Conservation (phyloP, 805 yeast species). For the Tetrapisispora fleetii region DNA sequence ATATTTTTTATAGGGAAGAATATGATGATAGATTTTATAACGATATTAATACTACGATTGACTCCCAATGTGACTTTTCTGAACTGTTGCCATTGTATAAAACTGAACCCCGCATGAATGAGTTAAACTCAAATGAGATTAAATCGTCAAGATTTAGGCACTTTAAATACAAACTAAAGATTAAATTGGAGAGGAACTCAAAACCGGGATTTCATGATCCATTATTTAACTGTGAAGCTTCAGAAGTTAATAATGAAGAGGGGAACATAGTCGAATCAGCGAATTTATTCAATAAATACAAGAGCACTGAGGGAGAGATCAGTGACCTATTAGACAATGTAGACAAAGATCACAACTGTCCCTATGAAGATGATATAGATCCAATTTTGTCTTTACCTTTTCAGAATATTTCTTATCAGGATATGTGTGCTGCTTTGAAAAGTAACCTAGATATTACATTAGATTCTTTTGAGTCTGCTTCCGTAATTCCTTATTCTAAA, state of each 20-base stretch:
- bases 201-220: not conserved
- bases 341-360: conserved; percentile 4
- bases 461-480: not conserved
- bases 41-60: conserved; percentile 8
- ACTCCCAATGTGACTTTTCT: conserved; percentile 1
- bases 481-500: not conserved
- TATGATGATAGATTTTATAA: conserved; percentile 10
- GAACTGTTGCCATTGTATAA: not conserved
- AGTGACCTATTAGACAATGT: not conserved
- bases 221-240: not conserved
- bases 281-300: not conserved
- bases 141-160: not conserved
- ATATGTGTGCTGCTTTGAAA: not conserved
- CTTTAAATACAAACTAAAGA: not conserved
- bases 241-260: not conserved
- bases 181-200: not conserved
- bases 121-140: not conserved
- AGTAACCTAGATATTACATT: not conserved
- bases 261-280: not conserved
- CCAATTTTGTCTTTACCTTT: conserved; percentile 1
- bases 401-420: conserved; percentile 1
- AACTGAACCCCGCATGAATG: no score
- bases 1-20: conserved; percentile 8
- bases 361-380: not conserved
- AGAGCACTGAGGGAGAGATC: not conserved